Conservation (phyloP, 768 basidiomycete genomes). For the Clavulina sp. region DNA sequence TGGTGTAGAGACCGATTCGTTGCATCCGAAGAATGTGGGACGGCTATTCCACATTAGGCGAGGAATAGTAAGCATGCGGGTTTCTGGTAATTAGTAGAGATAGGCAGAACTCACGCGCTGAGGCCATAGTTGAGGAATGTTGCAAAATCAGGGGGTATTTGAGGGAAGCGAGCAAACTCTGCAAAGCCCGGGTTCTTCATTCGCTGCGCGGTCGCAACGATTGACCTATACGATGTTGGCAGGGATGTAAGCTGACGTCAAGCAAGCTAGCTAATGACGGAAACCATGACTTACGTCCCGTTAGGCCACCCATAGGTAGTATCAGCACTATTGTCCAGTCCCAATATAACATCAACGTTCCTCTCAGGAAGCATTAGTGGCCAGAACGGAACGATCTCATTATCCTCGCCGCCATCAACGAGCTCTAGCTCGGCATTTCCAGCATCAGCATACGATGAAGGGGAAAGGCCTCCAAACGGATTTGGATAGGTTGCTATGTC, state of each 20-base stretch:
- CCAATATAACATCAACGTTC: conserved; percentile 1
- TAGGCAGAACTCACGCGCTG: no score
- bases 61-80: no score
- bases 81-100: no score
- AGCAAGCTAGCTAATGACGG: no score
- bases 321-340: neutral
- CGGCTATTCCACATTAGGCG: no score
- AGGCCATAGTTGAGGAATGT: neutral
- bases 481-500: conserved; percentile 1
- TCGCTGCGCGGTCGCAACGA: no score
- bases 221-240: no score
- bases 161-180: no score
- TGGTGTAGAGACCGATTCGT: neutral
- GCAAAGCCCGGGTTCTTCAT: no score
- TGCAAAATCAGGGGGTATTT: neutral
- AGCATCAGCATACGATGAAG: neutral
- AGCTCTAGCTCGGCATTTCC: neutral
- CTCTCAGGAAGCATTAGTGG: neutral
- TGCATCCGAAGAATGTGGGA: conserved; percentile 1
- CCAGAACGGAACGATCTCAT: neutral
- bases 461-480: neutral
- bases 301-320: neutral
- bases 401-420: neutral
- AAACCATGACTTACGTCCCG: neutral
- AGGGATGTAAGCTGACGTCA: no score